Conservation (phyloP, 2,329 filamentous ascomycete genomes). For the Colletotrichum sp. region DNA sequence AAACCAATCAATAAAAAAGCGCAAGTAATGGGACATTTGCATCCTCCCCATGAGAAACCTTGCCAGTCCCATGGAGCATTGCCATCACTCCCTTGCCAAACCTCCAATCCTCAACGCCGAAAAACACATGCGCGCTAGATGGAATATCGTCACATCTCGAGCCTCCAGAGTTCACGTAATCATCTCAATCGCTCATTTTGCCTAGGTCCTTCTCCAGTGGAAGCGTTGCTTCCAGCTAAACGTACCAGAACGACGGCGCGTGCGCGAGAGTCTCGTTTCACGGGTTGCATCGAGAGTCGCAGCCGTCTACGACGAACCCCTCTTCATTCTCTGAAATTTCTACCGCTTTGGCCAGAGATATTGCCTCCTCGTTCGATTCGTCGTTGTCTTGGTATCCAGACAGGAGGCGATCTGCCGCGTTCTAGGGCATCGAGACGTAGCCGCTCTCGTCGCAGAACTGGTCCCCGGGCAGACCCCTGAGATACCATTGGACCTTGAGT, state of each 20-base stretch:
- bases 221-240: fast-evolving
- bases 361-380: too few relatives aligned
- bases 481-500: fast-evolving
- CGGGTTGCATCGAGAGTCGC: too few relatives aligned
- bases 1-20: neutral
- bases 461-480: neutral
- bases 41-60: neutral
- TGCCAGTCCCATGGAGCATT: fast-evolving
- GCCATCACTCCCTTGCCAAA: fast-evolving
- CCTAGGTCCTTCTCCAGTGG: fast-evolving
- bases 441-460: too few relatives aligned
- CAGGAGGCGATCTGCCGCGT: neutral
- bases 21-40: fast-evolving
- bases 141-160: neutral
- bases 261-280: too few relatives aligned
- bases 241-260: neutral
- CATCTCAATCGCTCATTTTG: neutral
- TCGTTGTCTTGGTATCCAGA: too few relatives aligned
- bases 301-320: too few relatives aligned
- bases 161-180: neutral
- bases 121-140: neutral
- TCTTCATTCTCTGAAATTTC: too few relatives aligned
- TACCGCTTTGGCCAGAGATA: too few relatives aligned
- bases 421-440: neutral
- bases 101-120: neutral